Percentiles rank a stretch among this genome's conserved stretches.
These are phyloP conservation scores for Cornus florida DNA, from an alignment of 148 eudicot species.

Conservation along the genomic window DNA sequence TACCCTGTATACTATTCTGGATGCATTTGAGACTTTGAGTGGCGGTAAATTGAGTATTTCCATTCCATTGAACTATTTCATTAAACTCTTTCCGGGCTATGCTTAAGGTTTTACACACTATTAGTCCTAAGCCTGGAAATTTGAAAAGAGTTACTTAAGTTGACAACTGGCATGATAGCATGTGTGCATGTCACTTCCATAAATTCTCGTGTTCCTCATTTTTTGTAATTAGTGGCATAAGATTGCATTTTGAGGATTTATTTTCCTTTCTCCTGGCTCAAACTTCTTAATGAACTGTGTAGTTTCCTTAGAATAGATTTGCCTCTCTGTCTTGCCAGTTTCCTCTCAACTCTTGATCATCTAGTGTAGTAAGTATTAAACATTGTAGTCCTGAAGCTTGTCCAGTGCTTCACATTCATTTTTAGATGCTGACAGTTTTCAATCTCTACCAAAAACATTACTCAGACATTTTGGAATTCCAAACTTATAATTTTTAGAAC, in stretches of 20 bases:
- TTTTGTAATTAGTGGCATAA: too few relatives aligned
- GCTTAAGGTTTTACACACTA: background rate
- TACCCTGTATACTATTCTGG: background rate
- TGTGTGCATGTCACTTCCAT: background rate
- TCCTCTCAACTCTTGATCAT: background rate
- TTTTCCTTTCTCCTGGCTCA: too few relatives aligned
- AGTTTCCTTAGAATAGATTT: too few relatives aligned
- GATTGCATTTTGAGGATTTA: too few relatives aligned
- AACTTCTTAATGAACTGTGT: too few relatives aligned
- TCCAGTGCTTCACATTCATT: background rate
- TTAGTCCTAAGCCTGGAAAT: background rate
- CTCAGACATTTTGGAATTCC: too few relatives aligned
- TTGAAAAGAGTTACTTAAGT: conserved; percentile 4
- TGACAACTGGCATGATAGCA: background rate
- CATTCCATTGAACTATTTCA: too few relatives aligned
- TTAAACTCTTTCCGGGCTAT: background rate
- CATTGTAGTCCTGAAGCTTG: background rate
- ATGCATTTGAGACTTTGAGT: background rate
- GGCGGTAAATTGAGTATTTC: background rate
- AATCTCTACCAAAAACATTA: background rate
- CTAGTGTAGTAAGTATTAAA: background rate
- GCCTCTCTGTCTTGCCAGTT: background rate
- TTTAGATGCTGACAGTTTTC: background rate
- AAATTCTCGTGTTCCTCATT: background rate
- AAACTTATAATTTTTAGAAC: too few relatives aligned